Evolutionary conservation across 2,329 filamentous ascomycete genomes (phyloP), one percentile per base, ranked within the genome.

Genomic region (Trichoderma polysporum): DNA sequence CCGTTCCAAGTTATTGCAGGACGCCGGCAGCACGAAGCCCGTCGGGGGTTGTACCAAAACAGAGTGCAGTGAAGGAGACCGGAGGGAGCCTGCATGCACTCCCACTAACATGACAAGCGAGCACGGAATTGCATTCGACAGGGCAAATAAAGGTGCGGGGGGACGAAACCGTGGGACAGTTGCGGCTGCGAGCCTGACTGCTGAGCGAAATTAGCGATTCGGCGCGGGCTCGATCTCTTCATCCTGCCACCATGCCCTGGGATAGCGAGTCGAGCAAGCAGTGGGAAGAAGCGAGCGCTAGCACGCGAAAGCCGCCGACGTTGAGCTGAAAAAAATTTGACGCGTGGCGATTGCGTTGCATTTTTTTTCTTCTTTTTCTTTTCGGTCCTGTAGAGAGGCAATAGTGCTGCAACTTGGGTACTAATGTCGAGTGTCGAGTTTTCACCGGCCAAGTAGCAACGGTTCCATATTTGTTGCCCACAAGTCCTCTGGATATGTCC

Each of bases 401-500:
- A 53, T 63, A 15, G 19, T 45, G 33, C 49, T 63, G 35, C 47
- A 22, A 33, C 50, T 19, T 53, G 8, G 12, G 47, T 22, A 61
- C 49, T 45, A 19, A 45, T 2, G 41, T 12, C 33, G 39, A 29
- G n/a, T 19, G 37, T 58, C 39, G 56, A 59, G 56, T 33, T 33
- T 33, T 47, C 39, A 35, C 27, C 37, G 39, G 50, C n/a, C n/a
- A 50, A 13, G 29, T 17, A 37, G 37, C 61, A 47, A 22, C 15
- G 61, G 61, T 64, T 56, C 61, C 61, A 64, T 64, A 64, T 56
- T 45, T 56, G 61, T 27, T 33, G 19, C 17, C 50, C 60, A 54
- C 60, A 27, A 54, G 19, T 37, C 31, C 37, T 45, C 61, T 56
- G 15, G 15, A 47, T 47, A 56, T 50, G 54, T 33, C 57, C 45